These are phyloP conservation scores for Cystobasidium tubakii DNA, from an alignment of 768 basidiomycete species.

Conservation along the genomic window DNA sequence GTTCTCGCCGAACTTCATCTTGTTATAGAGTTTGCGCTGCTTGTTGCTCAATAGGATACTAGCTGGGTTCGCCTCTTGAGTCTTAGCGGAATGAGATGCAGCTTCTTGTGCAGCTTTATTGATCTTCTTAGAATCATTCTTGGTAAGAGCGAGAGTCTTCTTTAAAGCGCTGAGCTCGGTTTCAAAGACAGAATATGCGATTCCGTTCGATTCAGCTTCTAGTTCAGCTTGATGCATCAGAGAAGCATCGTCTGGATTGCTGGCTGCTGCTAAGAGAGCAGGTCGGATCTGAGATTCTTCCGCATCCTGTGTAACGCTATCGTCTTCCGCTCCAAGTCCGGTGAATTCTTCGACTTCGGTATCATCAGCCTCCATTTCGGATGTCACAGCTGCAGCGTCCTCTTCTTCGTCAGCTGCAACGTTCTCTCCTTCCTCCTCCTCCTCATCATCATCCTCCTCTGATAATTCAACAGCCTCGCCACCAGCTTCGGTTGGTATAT, in stretches of 20 bases:
- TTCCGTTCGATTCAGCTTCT: slow-evolving; percentile 64
- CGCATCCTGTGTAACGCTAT: slow-evolving; percentile 42
- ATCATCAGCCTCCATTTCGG: slow-evolving; percentile 47
- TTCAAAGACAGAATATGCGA: slow-evolving; percentile 49
- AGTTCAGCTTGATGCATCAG: slow-evolving; percentile 79
- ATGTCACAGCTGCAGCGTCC: slow-evolving; percentile 47
- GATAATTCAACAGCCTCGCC: slow-evolving; percentile 52
- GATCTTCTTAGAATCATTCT: slow-evolving; percentile 31
- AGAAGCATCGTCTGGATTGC: slow-evolving; percentile 58
- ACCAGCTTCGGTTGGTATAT: slow-evolving; percentile 62
- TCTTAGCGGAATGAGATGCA: slow-evolving; percentile 10
- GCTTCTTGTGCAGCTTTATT: slow-evolving; percentile 35
- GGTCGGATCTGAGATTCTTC: slow-evolving; percentile 44
- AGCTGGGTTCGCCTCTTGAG: slow-evolving; percentile 51
- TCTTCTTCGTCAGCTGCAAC: slow-evolving; percentile 44
- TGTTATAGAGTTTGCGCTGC: slow-evolving; percentile 52
- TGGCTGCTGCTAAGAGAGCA: slow-evolving; percentile 51
- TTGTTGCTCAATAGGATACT: slow-evolving; percentile 53
- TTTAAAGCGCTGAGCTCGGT: slow-evolving; percentile 49
- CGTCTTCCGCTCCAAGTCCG: slow-evolving; percentile 44
- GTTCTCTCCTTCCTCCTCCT: slow-evolving; percentile 48
- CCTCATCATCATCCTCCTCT: slow-evolving; percentile 49
- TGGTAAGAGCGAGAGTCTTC: slow-evolving; percentile 41
- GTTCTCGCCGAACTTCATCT: slow-evolving; percentile 52
- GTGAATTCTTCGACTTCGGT: slow-evolving; percentile 45